Evolutionary conservation across 2,329 filamentous ascomycete species (phyloP).

Genomic region (Cladosporium cucumerinum): DNA sequence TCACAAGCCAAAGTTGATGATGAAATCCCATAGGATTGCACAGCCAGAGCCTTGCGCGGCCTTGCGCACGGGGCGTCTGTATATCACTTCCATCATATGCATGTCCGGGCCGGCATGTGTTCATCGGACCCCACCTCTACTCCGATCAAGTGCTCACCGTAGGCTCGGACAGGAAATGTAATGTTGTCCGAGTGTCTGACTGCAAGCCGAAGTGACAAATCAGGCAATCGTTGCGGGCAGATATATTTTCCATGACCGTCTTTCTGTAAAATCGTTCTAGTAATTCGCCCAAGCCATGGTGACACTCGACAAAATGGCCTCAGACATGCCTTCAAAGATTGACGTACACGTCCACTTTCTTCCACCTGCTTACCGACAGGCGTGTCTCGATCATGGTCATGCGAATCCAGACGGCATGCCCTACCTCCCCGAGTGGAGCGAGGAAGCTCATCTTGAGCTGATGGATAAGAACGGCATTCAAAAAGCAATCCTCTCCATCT

Average conservation of each 20-base stretch:
- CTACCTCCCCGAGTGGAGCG: slow-evolving; percentile 42
- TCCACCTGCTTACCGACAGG: slow-evolving; percentile 41
- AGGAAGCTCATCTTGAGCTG: slow-evolving; percentile 46
- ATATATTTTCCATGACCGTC: neutral
- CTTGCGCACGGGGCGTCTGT: neutral
- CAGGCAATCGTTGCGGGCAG: neutral
- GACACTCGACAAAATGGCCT: neutral
- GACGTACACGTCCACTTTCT: slow-evolving; percentile 51
- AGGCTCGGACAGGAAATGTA: neutral
- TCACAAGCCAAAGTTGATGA: neutral
- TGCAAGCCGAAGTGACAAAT: neutral
- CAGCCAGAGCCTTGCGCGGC: neutral
- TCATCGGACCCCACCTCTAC: neutral
- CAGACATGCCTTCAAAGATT: slow-evolving; percentile 32
- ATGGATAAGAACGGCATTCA: slow-evolving; percentile 51
- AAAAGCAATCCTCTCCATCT: slow-evolving; percentile 55
- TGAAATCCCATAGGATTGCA: neutral
- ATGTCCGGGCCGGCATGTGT: neutral
- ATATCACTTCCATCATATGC: neutral
- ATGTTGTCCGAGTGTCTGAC: neutral
- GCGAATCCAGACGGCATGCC: slow-evolving; percentile 51
- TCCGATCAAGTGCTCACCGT: neutral
- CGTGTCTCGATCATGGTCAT: slow-evolving; percentile 42
- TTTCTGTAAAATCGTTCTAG: neutral
- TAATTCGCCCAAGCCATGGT: neutral